These are phyloP conservation scores for Luvunga scandens DNA, from an alignment of 345 rosid genomes.

Conservation along the genomic window DNA sequence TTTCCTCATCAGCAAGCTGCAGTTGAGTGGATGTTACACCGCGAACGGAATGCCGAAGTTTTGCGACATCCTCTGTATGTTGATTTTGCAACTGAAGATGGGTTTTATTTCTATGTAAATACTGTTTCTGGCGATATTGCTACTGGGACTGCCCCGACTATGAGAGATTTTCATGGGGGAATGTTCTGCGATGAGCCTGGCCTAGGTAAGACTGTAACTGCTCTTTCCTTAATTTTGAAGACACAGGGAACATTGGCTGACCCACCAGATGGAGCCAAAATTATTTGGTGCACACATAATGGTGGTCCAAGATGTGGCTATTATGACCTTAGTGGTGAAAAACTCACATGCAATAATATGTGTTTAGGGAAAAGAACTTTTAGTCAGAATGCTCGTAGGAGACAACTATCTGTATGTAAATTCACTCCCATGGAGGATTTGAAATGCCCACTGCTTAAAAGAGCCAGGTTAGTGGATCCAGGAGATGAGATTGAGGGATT, in stretches of 20 bases:
- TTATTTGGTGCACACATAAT: conserved; percentile 69
- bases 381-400: conserved; percentile 41
- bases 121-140: conserved; percentile 68
- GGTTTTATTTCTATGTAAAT: conserved; percentile 59
- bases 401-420: conserved; percentile 38
- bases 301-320: conserved; percentile 69
- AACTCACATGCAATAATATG: conserved; percentile 28
- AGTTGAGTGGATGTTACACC: conserved; percentile 90
- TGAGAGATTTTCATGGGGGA: conserved; percentile 87
- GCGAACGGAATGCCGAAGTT: conserved; percentile 61
- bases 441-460: conserved; percentile 43
- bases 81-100: conserved; percentile 66
- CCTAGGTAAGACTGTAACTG: conserved; percentile 91
- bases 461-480: conserved; percentile 44
- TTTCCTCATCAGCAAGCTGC: conserved; percentile 96
- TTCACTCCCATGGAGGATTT: conserved; percentile 27
- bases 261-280: conserved; percentile 70
- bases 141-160: conserved; percentile 57
- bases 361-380: conserved; percentile 39
- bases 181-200: conserved; percentile 99
- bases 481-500: conserved; percentile 36
- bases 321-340: conserved; percentile 62
- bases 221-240: conserved; percentile 85
- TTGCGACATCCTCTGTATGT: conserved; percentile 70
- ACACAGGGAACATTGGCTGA: conserved; percentile 82